Base-by-base conservation (phyloP, 495 filamentous ascomycete genomes). In the Eremomyces bilateralis region DNA sequence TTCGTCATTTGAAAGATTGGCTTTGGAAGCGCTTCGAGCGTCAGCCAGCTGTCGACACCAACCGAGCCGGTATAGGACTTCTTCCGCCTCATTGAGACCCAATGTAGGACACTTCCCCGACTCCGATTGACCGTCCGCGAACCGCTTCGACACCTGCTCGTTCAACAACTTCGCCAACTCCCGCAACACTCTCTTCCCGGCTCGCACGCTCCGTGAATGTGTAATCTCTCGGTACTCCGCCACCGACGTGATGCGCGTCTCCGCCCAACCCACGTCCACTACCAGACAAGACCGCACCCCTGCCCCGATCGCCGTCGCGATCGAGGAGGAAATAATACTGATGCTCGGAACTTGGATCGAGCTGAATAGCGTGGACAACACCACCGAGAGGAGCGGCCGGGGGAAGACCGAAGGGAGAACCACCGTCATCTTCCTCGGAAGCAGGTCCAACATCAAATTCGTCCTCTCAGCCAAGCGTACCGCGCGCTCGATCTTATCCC, bases 231-330 rank as follows among this genome's bases (percentile, higher is more conserved):
- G 66, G 39, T 84, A 90, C 51, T 97, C 90, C 47, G 80, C 94
- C 15, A 95, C 61, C 1, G 68, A 69, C 0, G 78, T 88, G 11
- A 82, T 64, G 0, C 73, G 66, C 0, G 80, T 85, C 49, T 94
- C 90, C 27, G 65, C 64, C 88, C 88, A 95, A 36, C 85, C 85
- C 22, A 97, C 59, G 48, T 95, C 83, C 6, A 95, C 64, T 2
- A 94, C 67, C 17, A 95, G 52, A 1, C 71, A 77, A 13, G 78
- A 72, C 10, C 88, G 73, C 34, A 83, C 59, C 3, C 88, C 88
- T 5, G 82, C 81, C 21, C 73, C 76, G 3, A 79, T 67, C n/a
- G 71, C 60, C 5, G 69, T 51, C 53, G 82, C 69, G 10, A 79
- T 58, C 1, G 83, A 69, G 4, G 71, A 66, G 1, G 79, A 75